Evolutionary conservation across 2,329 filamentous ascomycete genomes (phyloP), one percentile per base, ranked within the genome.

Genomic region (Alternaria brassicicola): DNA sequence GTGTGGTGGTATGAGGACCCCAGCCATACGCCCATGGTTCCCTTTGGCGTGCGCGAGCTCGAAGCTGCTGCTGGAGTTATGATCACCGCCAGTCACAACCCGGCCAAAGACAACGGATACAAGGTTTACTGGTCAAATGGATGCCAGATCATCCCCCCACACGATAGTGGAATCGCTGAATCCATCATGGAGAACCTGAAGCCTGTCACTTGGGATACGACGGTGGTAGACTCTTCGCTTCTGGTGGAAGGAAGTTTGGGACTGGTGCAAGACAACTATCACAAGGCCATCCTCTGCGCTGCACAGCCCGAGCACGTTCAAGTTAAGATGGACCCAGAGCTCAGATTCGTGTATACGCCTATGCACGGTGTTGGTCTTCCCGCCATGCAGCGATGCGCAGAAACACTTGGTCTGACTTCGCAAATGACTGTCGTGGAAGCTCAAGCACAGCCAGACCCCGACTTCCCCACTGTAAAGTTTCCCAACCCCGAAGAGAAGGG

Each of bases 91-190:
- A 88, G 85, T 67, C 86, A 88, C 73, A 89, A 89, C 64, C 86
- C 86, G 13, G 83, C 85, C 43, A 79, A 83, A 64, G 86, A 89
- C 69, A 89, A 89, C 68, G 87, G 87, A 19, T 89, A 89, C 76
- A 89, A 89, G 76, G 87, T 89, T 8, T 89, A 89, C 76, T 88
- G 85, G 79, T 79, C 78, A 15, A 88, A 88, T 67, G 87, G 86
- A 2, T 87, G 85, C 66, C 87, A 89, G 70, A 89, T 89, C 63
- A 87, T 88, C 52, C 82, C 85, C 9, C 87, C 87, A 3, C 83
- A 85, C 61, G 87, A 89, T 63, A 77, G 69, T 19, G 83, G 84
- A 28, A 89, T 89, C 54, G 83, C 85, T 4, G 76, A 77, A 33
- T 81, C 82, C 3, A 89, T 89, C 48, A 74, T 81, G 35, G 70